Evolutionary conservation across 2,329 filamentous ascomycete species (phyloP).

Genomic region (Pestalotiopsis sp.): DNA sequence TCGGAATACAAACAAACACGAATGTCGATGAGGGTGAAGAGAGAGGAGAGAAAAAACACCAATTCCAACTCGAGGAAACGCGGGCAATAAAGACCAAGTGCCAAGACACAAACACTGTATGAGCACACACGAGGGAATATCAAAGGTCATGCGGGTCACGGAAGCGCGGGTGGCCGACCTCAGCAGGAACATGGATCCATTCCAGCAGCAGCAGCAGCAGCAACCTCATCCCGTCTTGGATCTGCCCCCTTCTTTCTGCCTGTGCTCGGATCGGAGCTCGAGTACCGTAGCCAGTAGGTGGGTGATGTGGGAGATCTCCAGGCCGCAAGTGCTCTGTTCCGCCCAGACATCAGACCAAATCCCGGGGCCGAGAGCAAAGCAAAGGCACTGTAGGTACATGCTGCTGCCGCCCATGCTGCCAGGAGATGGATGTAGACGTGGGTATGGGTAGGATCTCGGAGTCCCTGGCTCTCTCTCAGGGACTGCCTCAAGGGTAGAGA

Average conservation of each 20-base stretch:
- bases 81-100: slow-evolving; percentile 28
- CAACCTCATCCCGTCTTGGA: slow-evolving; percentile 20
- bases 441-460: no score
- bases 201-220: slow-evolving; percentile 26
- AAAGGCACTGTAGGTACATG: neutral
- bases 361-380: slow-evolving; percentile 8
- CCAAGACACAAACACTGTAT: slow-evolving; percentile 17
- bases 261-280: neutral
- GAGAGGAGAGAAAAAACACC: slow-evolving; percentile 28
- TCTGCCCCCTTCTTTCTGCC: slow-evolving; percentile 2
- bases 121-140: slow-evolving; percentile 9
- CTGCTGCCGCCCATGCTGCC: no score
- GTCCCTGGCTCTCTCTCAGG: neutral
- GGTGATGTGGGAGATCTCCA: neutral
- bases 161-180: slow-evolving; percentile 32
- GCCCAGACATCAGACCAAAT: slow-evolving; percentile 1
- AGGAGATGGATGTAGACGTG: no score
- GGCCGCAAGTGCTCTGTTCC: slow-evolving; percentile 4
- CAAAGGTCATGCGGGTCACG: slow-evolving; percentile 29
- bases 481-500: slow-evolving; percentile 4
- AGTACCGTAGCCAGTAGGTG: neutral
- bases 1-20: slow-evolving; percentile 31
- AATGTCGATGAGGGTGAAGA: slow-evolving; percentile 34
- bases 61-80: slow-evolving; percentile 30
- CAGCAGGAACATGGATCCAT: slow-evolving; percentile 16